Conservation (phyloP, 208 protist genomes). For the Leishmania major region DNA sequence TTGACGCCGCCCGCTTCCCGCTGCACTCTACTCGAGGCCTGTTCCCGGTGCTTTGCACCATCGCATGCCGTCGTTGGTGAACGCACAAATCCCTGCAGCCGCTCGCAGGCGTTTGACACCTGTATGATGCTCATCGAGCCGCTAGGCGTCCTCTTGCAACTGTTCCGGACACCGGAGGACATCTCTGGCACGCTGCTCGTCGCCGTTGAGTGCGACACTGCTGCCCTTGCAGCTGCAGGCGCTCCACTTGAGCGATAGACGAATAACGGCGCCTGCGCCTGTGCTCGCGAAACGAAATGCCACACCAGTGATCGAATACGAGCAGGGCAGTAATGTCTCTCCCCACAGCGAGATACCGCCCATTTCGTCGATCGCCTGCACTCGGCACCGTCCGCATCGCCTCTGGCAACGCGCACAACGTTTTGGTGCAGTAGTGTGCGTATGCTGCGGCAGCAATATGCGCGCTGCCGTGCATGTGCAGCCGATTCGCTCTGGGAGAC, state of each 20-base stretch:
- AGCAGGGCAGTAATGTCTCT: neutral
- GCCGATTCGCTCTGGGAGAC: neutral
- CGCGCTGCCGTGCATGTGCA: neutral
- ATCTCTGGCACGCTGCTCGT: slow-evolving; percentile 21
- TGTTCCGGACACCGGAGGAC: slow-evolving; percentile 13
- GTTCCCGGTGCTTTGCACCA: slow-evolving; percentile 49
- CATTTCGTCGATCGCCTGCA: neutral
- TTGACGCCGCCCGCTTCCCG: slow-evolving; percentile 32
- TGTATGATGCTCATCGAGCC: slow-evolving; percentile 12
- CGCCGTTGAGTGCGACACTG: slow-evolving; percentile 20
- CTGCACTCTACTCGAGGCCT: slow-evolving; percentile 39
- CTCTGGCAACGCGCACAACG: neutral
- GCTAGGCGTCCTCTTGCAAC: slow-evolving; percentile 14
- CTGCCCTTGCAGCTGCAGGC: slow-evolving; percentile 21
- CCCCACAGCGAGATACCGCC: neutral
- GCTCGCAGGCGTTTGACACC: slow-evolving; percentile 20
- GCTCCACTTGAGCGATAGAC: slow-evolving; percentile 19
- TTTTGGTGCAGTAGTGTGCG: neutral
- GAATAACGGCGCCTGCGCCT: slow-evolving; percentile 5
- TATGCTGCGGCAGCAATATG: neutral
- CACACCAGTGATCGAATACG: neutral
- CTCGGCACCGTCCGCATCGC: neutral
- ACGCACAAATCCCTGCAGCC: slow-evolving; percentile 31
- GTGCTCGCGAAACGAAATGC: too few relatives aligned
- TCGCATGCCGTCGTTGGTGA: slow-evolving; percentile 36